Evolutionary conservation across 1,284 basidiomycete species (phyloP).

Genomic region (Rhodotorula mucilaginosa): DNA sequence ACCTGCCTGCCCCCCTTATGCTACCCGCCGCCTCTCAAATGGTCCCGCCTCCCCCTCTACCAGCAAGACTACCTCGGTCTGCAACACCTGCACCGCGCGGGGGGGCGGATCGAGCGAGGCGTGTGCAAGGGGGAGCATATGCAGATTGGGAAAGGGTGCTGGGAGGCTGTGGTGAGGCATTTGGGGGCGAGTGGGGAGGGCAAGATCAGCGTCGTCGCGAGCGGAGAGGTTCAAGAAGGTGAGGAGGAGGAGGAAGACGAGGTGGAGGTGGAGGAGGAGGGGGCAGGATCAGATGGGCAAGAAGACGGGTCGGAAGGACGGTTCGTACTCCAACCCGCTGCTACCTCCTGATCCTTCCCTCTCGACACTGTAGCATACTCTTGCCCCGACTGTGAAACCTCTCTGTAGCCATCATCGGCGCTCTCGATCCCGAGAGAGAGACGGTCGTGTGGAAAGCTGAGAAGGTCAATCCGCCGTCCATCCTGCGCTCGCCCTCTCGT

Average conservation of each 20-base stretch:
- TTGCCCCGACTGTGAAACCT: no score
- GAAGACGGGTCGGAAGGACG: no score
- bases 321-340: background rate
- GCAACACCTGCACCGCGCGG: conserved; percentile 64
- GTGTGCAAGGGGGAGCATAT: conserved; percentile 81
- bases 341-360: no score
- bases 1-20: conserved; percentile 34
- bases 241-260: background rate
- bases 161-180: conserved; percentile 47
- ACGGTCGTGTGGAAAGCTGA: no score
- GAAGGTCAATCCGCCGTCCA: no score
- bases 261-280: background rate
- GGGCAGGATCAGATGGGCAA: background rate
- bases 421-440: no score
- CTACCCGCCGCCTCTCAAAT: conserved; percentile 58
- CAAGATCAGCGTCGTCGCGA: background rate
- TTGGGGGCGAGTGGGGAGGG: background rate
- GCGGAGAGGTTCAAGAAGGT: background rate
- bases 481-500: no score
- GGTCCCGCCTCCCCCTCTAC: conserved; percentile 75
- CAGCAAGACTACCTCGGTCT: conserved; percentile 85
- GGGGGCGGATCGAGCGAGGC: conserved; percentile 62
- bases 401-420: no score
- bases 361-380: no score
- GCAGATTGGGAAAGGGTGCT: conserved; percentile 64